Evolutionary conservation across 257 asterid genomes (phyloP).

Genomic region (Salvia rosmarinus): DNA sequence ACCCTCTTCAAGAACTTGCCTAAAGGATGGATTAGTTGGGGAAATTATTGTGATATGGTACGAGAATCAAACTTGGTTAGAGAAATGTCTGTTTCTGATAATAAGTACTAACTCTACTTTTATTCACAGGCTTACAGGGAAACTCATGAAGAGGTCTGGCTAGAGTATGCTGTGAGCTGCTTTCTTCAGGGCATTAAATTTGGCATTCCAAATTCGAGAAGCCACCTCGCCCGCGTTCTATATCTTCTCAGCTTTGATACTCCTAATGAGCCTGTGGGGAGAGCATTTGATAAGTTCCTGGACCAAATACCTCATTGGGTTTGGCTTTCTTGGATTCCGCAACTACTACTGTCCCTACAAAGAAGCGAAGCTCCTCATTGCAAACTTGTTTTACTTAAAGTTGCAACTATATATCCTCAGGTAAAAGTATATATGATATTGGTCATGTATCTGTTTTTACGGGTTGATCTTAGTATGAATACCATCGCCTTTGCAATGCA

Average conservation of each 20-base stretch:
- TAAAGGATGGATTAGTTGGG: slow-evolving; percentile 99
- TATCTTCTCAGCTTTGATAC: slow-evolving; percentile 98
- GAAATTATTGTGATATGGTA: slow-evolving; percentile 97
- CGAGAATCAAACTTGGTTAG: slow-evolving; percentile 35
- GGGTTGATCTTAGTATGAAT: slow-evolving; percentile 33
- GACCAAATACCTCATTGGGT: slow-evolving; percentile 97
- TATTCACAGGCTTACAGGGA: slow-evolving; percentile 81
- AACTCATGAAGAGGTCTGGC: slow-evolving; percentile 92
- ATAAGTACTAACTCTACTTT: slow-evolving; percentile 33
- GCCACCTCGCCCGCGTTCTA: slow-evolving; percentile 95
- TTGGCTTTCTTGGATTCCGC: slow-evolving; percentile 99
- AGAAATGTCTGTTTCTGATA: slow-evolving; percentile 7
- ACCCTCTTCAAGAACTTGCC: slow-evolving; percentile 92
- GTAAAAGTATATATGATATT: slow-evolving; percentile 46
- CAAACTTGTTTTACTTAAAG: slow-evolving; percentile 88
- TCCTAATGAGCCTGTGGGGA: slow-evolving; percentile 90
- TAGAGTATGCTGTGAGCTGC: slow-evolving; percentile 98
- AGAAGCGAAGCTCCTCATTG: slow-evolving; percentile 95
- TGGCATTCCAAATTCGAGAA: slow-evolving; percentile 91
- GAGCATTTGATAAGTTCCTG: slow-evolving; percentile 89
- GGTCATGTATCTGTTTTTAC: slow-evolving; percentile 6
- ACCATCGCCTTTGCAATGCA: slow-evolving; percentile 38
- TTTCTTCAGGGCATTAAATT: slow-evolving; percentile 95
- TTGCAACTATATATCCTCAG: slow-evolving; percentile 94
- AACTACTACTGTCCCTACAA: slow-evolving; percentile 86